phyloP scores from a whole-genome alignment of 768 basidiomycete genomes.

The Collybiopsis luxurians region DNA sequence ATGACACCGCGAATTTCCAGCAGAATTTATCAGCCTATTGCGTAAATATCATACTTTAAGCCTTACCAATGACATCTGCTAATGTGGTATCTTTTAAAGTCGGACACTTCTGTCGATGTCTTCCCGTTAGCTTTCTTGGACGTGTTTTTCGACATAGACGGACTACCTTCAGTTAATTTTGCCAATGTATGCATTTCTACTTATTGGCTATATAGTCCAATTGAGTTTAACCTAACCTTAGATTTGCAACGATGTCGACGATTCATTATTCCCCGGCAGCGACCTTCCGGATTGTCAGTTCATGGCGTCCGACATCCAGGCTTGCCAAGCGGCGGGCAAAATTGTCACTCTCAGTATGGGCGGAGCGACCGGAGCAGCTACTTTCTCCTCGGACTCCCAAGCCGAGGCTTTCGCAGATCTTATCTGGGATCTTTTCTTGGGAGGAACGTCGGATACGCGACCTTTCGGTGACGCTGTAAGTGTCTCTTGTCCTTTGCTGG shows the following conservation, averaged over 20 bases:
- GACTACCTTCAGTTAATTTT: conserved; percentile 56
- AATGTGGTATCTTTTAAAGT: no score
- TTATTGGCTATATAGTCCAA: no score
- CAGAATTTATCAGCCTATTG: conserved; percentile 50
- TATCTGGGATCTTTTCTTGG: conserved; percentile 69
- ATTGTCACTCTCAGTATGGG: conserved; percentile 47
- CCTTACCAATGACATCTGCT: no score
- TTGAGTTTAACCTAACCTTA: no score
- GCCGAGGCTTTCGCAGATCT: conserved; percentile 52
- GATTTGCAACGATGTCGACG: conserved; percentile 45
- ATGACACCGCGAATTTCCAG: conserved; percentile 45
- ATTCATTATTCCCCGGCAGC: conserved; percentile 52
- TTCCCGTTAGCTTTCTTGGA: conserved; percentile 63
- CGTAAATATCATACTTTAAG: no score
- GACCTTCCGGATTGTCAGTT: conserved; percentile 54
- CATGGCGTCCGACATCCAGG: conserved; percentile 52
- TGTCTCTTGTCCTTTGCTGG: not conserved
- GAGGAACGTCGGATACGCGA: conserved; percentile 52
- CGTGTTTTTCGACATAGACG: conserved; percentile 57
- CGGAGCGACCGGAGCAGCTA: conserved; percentile 50
- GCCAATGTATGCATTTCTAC: conserved; percentile 57
- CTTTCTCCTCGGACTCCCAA: conserved; percentile 49
- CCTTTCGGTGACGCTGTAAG: conserved; percentile 57
- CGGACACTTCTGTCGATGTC: conserved; percentile 57
- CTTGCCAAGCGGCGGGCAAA: conserved; percentile 58